Conservation (phyloP, 305 asterid species). For the Fraxinus paxiana region DNA sequence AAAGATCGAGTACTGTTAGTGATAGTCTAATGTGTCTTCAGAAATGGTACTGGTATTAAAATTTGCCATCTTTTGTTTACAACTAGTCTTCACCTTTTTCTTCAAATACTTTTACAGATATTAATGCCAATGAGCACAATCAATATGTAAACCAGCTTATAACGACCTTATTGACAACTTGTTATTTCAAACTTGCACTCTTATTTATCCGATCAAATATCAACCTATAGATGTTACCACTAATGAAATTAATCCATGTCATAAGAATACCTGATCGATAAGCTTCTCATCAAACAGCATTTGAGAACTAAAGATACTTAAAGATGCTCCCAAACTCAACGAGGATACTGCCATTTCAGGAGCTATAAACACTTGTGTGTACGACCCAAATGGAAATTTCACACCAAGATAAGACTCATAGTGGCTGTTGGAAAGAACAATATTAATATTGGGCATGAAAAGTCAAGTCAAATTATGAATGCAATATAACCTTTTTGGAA, state of each 20-base stretch:
- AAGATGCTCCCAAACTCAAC: conserved; percentile 74
- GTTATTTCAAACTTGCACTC: background rate
- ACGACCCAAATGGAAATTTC: conserved; percentile 91
- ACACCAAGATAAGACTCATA: conserved; percentile 91
- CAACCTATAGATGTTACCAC: conserved; percentile 6
- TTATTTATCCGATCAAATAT: background rate
- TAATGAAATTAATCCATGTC: conserved; percentile 6
- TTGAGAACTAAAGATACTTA: conserved; percentile 87
- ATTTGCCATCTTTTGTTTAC: background rate
- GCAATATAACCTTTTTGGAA: conserved; percentile 15
- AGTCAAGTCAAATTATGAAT: conserved; percentile 17
- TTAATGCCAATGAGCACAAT: background rate
- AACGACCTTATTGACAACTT: background rate
- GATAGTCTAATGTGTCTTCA: background rate
- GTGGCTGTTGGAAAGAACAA: conserved; percentile 52
- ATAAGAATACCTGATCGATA: conserved; percentile 76
- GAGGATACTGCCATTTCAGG: conserved; percentile 93
- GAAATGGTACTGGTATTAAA: background rate
- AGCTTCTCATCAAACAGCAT: conserved; percentile 85
- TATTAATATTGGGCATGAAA: conserved; percentile 17
- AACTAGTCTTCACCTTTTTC: background rate
- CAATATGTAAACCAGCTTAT: background rate
- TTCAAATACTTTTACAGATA: background rate
- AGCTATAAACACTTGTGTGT: conserved; percentile 77
- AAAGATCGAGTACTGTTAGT: background rate